These are phyloP conservation scores for Solanum virginianum DNA, from an alignment of 257 asterid genomes.

Conservation along the genomic window DNA sequence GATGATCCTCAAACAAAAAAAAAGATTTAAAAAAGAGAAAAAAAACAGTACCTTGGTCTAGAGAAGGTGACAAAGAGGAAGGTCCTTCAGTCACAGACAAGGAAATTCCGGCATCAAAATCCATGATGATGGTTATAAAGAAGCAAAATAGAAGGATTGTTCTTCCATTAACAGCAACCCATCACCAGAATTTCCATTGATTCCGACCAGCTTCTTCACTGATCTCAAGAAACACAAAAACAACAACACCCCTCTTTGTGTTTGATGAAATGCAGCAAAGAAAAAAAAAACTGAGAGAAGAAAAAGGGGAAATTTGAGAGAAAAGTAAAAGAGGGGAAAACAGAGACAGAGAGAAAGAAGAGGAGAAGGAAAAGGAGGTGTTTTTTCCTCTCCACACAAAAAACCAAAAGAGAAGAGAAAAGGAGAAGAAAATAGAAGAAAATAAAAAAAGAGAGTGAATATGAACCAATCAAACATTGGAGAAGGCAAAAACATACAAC, in stretches of 20 bases:
- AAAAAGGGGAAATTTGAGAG: not conserved
- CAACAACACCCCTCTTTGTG: not conserved
- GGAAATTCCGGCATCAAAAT: conserved; percentile 38
- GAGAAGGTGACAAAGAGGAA: conserved; percentile 16
- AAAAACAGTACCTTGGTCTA: conserved; percentile 23
- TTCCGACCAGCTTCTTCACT: not conserved
- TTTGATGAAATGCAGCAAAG: not conserved
- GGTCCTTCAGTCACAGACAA: conserved; percentile 47
- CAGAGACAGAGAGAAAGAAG: not conserved
- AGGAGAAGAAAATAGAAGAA: not conserved
- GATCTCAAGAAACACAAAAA: not conserved
- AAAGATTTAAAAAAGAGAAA: not conserved
- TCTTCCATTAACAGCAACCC: not conserved
- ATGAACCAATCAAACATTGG: not conserved
- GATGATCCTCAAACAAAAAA: not conserved
- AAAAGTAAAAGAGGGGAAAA: not conserved
- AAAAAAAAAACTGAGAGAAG: not conserved
- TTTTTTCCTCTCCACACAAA: conserved; percentile 4
- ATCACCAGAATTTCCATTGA: conserved; percentile 20
- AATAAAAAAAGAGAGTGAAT: not conserved
- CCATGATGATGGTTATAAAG: not conserved
- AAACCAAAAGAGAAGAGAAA: not conserved
- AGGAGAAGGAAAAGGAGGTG: not conserved
- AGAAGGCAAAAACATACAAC: not conserved
- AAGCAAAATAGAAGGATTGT: not conserved